phyloP scores from a whole-genome alignment of 2,329 filamentous ascomycete genomes.

The Botrytis fabae region DNA sequence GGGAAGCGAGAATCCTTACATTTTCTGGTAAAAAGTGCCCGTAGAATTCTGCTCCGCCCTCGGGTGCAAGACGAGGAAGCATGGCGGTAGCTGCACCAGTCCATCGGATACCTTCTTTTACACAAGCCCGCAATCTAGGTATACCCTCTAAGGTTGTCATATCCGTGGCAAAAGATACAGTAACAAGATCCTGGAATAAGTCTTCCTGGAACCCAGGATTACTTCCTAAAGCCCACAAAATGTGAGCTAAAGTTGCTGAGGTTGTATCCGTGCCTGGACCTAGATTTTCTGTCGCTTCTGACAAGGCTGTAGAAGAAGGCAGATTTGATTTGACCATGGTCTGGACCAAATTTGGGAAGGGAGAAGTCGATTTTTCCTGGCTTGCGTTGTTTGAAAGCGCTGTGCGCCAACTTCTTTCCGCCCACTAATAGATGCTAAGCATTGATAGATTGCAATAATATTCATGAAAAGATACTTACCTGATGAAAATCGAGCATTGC shows the following conservation, averaged over 20 bases:
- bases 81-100: background rate
- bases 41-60: background rate
- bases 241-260: background rate
- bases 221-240: background rate
- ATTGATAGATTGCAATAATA: background rate
- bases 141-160: background rate
- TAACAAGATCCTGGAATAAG: background rate
- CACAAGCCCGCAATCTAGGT: background rate
- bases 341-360: background rate
- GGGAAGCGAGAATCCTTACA: background rate
- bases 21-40: background rate
- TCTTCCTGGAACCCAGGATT: background rate
- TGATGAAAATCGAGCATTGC: background rate
- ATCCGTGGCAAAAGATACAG: background rate
- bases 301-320: background rate
- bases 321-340: background rate
- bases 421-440: background rate
- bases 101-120: background rate
- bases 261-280: background rate
- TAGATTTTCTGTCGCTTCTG: background rate
- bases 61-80: background rate
- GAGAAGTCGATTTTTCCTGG: background rate
- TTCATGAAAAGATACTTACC: background rate
- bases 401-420: background rate
- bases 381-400: background rate